phyloP scores from a whole-genome alignment of 2,329 filamentous ascomycete species.

The Cladosporium sp. region DNA sequence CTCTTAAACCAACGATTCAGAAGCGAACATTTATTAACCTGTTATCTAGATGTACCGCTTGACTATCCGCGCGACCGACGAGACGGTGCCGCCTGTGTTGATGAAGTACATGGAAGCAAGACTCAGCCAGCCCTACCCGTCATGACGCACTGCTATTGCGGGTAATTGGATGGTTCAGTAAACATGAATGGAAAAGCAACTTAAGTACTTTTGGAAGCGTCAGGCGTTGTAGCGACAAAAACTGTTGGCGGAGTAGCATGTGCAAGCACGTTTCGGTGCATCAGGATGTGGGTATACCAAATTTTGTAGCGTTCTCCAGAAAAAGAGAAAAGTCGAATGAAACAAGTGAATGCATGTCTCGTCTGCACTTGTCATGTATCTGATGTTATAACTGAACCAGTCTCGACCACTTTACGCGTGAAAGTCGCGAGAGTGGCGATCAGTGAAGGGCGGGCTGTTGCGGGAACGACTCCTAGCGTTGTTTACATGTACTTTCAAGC shows the following conservation, averaged over 20 bases:
- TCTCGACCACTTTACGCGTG: background rate
- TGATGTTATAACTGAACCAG: background rate
- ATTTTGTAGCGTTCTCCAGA: slow-evolving; percentile 2
- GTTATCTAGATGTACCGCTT: slow-evolving; percentile 81
- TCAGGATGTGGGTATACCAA: slow-evolving; percentile 12
- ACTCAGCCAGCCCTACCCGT: slow-evolving; percentile 54
- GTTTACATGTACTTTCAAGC: slow-evolving; percentile 8
- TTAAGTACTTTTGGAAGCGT: background rate
- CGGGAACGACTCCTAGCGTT: background rate
- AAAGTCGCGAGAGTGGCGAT: slow-evolving; percentile 3
- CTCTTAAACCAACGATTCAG: background rate
- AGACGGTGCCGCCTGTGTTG: slow-evolving; percentile 76
- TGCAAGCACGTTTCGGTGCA: background rate
- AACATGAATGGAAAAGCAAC: background rate
- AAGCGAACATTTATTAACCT: slow-evolving; percentile 21
- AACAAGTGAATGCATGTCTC: background rate
- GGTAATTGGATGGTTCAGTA: background rate
- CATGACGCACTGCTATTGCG: background rate
- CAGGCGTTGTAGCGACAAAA: slow-evolving; percentile 14
- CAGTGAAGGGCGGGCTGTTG: slow-evolving; percentile 4
- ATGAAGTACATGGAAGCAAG: slow-evolving; percentile 86
- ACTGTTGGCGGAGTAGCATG: slow-evolving; percentile 7
- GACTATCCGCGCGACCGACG: slow-evolving; percentile 91
- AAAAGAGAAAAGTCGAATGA: background rate
- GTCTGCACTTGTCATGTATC: background rate